Base-by-base conservation (phyloP, 257 asterid genomes). In the Capsicum baccatum region DNA sequence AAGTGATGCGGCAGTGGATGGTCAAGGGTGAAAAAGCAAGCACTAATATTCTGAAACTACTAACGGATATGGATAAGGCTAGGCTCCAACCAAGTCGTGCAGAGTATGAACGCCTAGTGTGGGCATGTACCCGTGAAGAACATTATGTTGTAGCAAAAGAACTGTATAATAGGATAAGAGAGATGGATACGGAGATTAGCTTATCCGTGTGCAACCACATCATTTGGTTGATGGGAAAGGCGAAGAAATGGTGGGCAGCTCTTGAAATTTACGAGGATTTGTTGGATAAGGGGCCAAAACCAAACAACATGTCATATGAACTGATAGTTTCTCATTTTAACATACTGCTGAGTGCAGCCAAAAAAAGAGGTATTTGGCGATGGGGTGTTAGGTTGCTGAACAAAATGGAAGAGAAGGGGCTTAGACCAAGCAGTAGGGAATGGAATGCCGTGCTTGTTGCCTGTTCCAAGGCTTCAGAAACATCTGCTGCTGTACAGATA, bases 191-290 rank as follows among this genome's bases (percentile, higher is more conserved):
- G 12, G 94, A 90, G 13, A 95, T 95, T 73, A 95, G 99, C 88
- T 81, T 94, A 86, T 92, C 98, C 1, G 94, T 94, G 15, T 94
- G 99, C 87, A 97, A 95, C 81, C 98, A 94, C 60, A 91, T 95
- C 79, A 95, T 97, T 83, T 97, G 99, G 99, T 73, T 97, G 48
- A 84, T 97, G 94, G 98, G 98, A 13, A 97, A 95, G 89, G 98
- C 98, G 4, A 97, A 91, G 84, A 97, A 97, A 44, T 97, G 99
- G 99, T 97, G 99, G 99, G 97, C 95, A 0, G 99, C 99, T 66
- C 90, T 95, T 16, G 98, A 97, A 84, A 91, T 97, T n/a, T 97
- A 97, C 8, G 98, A 97, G 91, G 96, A 97, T 58, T 81, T 95
- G 86, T 83, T 95, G 89, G 98, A 95, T 83, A 89, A 89, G 86